Conservation (phyloP, 164 flowering plant genomes). For the Nymphaea colorata region DNA sequence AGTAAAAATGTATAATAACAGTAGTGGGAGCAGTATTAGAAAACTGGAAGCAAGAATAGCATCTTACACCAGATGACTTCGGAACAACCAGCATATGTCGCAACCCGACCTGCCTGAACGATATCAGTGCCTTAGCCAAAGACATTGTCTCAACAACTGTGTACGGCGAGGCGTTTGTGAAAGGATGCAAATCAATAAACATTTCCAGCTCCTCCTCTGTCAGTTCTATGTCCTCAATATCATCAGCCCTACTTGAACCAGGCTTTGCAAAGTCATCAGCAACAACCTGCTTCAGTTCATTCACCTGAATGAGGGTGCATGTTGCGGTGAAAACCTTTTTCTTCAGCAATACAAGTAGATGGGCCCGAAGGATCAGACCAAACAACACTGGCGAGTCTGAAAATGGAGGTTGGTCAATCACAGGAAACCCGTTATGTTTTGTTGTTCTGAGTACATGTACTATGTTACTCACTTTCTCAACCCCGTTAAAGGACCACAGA, state of each 20-base stretch:
- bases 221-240: slow-evolving; percentile 48
- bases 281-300: slow-evolving; percentile 50
- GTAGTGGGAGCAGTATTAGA: slow-evolving; percentile 19
- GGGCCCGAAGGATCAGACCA: slow-evolving; percentile 68
- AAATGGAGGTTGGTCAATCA: slow-evolving; percentile 43
- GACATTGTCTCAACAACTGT: slow-evolving; percentile 88
- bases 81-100: slow-evolving; percentile 81
- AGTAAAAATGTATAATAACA: neutral
- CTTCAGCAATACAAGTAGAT: slow-evolving; percentile 50
- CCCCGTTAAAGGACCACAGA: slow-evolving; percentile 32
- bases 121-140: slow-evolving; percentile 78
- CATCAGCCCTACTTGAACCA: slow-evolving; percentile 20
- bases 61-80: slow-evolving; percentile 19
- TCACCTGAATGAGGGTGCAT: slow-evolving; percentile 70
- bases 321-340: slow-evolving; percentile 52
- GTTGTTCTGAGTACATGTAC: slow-evolving; percentile 65
- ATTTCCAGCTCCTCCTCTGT: slow-evolving; percentile 70
- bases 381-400: slow-evolving; percentile 41
- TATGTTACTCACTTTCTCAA: slow-evolving; percentile 66
- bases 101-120: slow-evolving; percentile 72
- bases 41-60: slow-evolving; percentile 20
- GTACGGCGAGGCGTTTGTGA: slow-evolving; percentile 77
- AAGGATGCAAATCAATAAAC: slow-evolving; percentile 86
- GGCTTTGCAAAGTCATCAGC: slow-evolving; percentile 63
- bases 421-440: slow-evolving; percentile 81